A percentile compares a stretch with the other conserved stretches of the same genome.
phyloP scores from a whole-genome alignment of 2,329 filamentous ascomycete genomes.

The Paracorniculantispora psalliotae region DNA sequence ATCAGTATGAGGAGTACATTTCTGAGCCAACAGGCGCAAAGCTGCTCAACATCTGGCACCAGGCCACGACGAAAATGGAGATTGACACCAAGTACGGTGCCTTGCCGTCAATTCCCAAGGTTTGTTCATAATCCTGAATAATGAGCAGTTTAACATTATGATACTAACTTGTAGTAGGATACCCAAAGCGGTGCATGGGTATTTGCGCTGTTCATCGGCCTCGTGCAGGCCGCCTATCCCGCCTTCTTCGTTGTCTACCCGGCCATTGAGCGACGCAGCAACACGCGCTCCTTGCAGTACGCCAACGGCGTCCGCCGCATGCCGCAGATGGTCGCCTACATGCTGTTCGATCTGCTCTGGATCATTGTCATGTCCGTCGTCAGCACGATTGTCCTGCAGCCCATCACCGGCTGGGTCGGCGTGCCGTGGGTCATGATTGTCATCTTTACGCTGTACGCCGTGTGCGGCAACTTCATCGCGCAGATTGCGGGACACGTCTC shows the following conservation, averaged over 20 bases:
- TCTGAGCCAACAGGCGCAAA: conserved; percentile 1
- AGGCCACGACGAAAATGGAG: conserved; percentile 23
- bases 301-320: conserved; percentile 76
- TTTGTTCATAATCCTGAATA: not conserved
- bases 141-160: not conserved
- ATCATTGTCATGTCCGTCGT: conserved; percentile 59
- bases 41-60: conserved; percentile 19
- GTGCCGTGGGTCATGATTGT: conserved; percentile 70
- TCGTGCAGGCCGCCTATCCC: conserved; percentile 60
- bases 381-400: conserved; percentile 33
- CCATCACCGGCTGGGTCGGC: conserved; percentile 52
- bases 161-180: conserved; percentile 31
- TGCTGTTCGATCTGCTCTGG: conserved; percentile 69
- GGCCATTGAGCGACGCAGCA: conserved; percentile 67
- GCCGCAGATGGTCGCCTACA: conserved; percentile 76
- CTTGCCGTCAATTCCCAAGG: conserved; percentile 51
- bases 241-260: conserved; percentile 73
- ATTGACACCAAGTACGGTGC: conserved; percentile 54
- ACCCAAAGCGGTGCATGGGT: conserved; percentile 54
- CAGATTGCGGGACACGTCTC: conserved; percentile 62
- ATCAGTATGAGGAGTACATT: conserved; percentile 9
- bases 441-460: conserved; percentile 69
- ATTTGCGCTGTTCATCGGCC: conserved; percentile 65
- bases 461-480: conserved; percentile 64
- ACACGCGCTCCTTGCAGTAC: conserved; percentile 76